Percentiles rank a stretch among this genome's conserved stretches.
Conservation (phyloP, 1,139 yeast species). For the Debaryomyces fabryi region DNA sequence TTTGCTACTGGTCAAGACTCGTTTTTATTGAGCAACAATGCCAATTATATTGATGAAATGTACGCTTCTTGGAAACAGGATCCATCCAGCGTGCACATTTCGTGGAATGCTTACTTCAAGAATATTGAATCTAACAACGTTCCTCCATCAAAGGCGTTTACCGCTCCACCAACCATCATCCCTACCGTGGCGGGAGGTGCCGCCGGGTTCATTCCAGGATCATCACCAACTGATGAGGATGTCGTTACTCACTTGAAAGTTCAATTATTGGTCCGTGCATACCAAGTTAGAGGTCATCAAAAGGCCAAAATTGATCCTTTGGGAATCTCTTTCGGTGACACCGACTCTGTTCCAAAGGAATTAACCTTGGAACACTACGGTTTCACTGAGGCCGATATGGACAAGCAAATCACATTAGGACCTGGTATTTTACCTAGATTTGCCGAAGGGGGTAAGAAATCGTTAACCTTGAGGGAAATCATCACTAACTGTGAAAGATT, state of each 20-base stretch:
- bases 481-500: conserved; percentile 76
- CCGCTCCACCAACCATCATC: conserved; percentile 87
- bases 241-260: conserved; percentile 91
- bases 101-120: conserved; percentile 96
- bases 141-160: conserved; percentile 76
- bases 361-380: conserved; percentile 90
- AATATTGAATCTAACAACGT: conserved; percentile 74
- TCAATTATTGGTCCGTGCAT: conserved; percentile 95
- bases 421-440: conserved; percentile 97
- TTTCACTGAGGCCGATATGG: conserved; percentile 82
- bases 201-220: conserved; percentile 58
- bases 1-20: conserved; percentile 54
- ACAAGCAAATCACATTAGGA: conserved; percentile 84
- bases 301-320: conserved; percentile 95
- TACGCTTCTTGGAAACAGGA: conserved; percentile 91
- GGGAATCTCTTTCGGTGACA: conserved; percentile 82
- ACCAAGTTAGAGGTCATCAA: conserved; percentile 97
- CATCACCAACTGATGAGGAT: conserved; percentile 52
- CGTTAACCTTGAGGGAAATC: conserved; percentile 75
- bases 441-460: conserved; percentile 65
- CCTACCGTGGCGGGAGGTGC: conserved; percentile 78
- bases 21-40: conserved; percentile 82
- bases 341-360: conserved; percentile 70
- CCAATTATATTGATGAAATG: conserved; percentile 97
- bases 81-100: conserved; percentile 87